Evolutionary conservation across 2,329 filamentous ascomycete species (phyloP).

Genomic region (Chaetomiaceae sp.): DNA sequence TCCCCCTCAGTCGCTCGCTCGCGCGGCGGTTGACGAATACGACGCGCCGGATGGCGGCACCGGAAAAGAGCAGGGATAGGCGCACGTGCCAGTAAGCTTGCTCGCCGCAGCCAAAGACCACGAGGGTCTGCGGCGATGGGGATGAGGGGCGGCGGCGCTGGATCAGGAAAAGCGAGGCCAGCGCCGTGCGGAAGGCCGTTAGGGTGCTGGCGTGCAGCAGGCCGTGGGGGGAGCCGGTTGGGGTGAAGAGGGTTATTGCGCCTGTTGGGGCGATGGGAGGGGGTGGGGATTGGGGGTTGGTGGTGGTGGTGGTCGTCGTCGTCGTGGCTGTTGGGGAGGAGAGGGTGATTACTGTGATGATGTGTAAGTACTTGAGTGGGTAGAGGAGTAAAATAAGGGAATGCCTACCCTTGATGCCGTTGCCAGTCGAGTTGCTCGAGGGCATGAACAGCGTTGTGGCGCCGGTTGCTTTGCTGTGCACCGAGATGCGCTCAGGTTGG

Average conservation of each 20-base stretch:
- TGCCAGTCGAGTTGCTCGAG: slow-evolving; percentile 56
- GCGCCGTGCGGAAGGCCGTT: slow-evolving; percentile 75
- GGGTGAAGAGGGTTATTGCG: slow-evolving; percentile 63
- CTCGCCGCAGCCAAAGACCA: slow-evolving; percentile 81
- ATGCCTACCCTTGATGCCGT: slow-evolving; percentile 60
- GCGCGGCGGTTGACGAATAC: slow-evolving; percentile 79
- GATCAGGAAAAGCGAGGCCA: slow-evolving; percentile 64
- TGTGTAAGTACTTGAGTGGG: not conserved
- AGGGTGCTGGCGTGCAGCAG: slow-evolving; percentile 69
- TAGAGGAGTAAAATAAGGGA: not conserved
- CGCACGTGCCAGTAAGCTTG: slow-evolving; percentile 96
- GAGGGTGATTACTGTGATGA: slow-evolving; percentile 55
- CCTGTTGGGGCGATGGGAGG: slow-evolving; percentile 50
- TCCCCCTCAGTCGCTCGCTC: slow-evolving; percentile 48
- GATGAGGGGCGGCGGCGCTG: slow-evolving; percentile 43
- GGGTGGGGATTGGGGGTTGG: slow-evolving; percentile 29
- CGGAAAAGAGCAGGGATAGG: slow-evolving; percentile 64
- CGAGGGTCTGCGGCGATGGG: slow-evolving; percentile 46
- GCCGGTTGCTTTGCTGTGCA: slow-evolving; percentile 44
- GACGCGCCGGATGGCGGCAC: slow-evolving; percentile 40
- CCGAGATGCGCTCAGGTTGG: slow-evolving; percentile 50
- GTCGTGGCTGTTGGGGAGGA: slow-evolving; percentile 33
- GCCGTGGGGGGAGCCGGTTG: slow-evolving; percentile 57
- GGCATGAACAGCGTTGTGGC: slow-evolving; percentile 71
- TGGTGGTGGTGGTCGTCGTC: slow-evolving; percentile 10